phyloP scores from a whole-genome alignment of 345 rosid species.

The Clausena lansium region DNA sequence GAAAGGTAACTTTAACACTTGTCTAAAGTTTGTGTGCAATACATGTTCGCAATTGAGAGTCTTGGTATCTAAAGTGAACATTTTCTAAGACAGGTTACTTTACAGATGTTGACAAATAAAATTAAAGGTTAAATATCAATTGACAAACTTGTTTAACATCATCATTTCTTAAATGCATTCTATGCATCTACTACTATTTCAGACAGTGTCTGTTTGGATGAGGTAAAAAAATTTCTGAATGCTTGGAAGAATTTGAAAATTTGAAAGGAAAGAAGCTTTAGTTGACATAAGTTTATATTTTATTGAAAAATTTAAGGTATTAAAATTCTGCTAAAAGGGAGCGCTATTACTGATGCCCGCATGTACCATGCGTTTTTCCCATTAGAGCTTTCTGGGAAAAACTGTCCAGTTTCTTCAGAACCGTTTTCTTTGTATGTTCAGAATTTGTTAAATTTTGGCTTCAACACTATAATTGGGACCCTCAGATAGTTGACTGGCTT shows the following conservation, averaged over 20 bases:
- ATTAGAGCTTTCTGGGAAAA: neutral
- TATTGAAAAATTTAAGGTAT: neutral
- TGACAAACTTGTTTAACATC: neutral
- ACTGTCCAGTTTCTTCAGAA: neutral
- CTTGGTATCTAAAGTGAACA: neutral
- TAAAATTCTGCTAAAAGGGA: neutral
- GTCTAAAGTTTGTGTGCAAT: neutral
- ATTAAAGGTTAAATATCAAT: neutral
- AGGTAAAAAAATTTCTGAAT: neutral
- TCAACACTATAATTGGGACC: neutral
- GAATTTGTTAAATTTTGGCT: neutral
- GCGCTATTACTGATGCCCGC: neutral
- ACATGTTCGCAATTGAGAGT: neutral
- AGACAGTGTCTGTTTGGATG: neutral
- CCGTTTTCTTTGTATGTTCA: neutral
- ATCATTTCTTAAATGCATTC: neutral
- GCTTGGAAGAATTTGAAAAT: neutral
- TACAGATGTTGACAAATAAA: neutral
- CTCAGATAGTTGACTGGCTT: neutral
- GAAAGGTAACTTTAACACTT: neutral
- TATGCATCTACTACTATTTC: neutral
- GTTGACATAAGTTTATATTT: neutral
- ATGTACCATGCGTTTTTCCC: neutral
- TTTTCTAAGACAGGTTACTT: neutral
- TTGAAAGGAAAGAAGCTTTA: neutral